Conservation (phyloP, 768 basidiomycete species). For the Tremella mesenterica region DNA sequence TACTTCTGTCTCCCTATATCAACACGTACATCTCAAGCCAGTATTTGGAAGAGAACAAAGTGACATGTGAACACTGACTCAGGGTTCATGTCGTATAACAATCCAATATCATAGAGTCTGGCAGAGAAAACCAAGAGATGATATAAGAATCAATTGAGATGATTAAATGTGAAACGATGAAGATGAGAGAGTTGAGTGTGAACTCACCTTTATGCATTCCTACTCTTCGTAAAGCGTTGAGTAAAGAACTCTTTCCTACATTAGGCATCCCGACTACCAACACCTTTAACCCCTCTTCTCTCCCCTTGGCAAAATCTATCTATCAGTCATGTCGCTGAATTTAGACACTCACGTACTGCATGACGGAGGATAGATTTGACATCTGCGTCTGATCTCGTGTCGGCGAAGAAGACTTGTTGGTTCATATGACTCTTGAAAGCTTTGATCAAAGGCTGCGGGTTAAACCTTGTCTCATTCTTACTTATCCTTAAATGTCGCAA, state of each 20-base stretch:
- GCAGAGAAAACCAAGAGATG: background rate
- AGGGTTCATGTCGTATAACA: too few relatives aligned
- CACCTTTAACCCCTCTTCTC: slow-evolving; percentile 62
- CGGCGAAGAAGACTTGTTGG: slow-evolving; percentile 46
- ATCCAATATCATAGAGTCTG: background rate
- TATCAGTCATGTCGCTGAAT: slow-evolving; percentile 54
- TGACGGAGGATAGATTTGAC: slow-evolving; percentile 41
- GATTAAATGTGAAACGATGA: background rate
- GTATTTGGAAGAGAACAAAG: too few relatives aligned
- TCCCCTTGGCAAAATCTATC: slow-evolving; percentile 55
- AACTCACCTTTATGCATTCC: slow-evolving; percentile 78
- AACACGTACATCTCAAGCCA: too few relatives aligned
- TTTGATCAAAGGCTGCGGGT: slow-evolving; percentile 41
- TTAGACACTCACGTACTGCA: slow-evolving; percentile 43
- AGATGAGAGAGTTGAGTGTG: background rate
- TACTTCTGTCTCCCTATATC: too few relatives aligned
- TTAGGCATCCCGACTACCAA: slow-evolving; percentile 94
- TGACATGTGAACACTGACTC: too few relatives aligned
- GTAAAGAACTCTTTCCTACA: slow-evolving; percentile 89
- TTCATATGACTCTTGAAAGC: slow-evolving; percentile 43
- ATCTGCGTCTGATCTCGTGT: slow-evolving; percentile 43
- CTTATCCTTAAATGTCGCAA: too few relatives aligned
- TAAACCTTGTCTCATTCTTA: background rate
- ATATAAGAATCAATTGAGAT: background rate
- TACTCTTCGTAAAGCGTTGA: slow-evolving; percentile 79